Evolutionary conservation across 768 basidiomycete genomes (phyloP), one percentile per base, ranked within the genome.

Genomic region (Pleurotus sapidus): DNA sequence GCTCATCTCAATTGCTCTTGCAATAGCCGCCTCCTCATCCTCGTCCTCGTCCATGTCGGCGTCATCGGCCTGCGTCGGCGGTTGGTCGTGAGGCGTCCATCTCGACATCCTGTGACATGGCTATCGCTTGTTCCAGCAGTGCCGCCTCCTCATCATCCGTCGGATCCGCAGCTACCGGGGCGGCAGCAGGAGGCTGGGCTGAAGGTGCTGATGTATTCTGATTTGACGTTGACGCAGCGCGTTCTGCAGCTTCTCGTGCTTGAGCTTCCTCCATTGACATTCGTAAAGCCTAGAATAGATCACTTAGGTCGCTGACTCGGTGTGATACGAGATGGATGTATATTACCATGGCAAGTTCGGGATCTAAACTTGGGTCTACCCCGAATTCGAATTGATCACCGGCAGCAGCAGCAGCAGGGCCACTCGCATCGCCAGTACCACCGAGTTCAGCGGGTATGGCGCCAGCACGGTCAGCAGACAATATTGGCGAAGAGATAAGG

Each of bases 261-360:
- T 88, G 86, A 50, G 94, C 93, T 68, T 97, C 95, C 74, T 96
- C 92, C 82, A 98, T 86, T 1, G 95, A 98, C 91, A 98, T 93
- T 37, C 95, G 90, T 42, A 99, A 82, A 8, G 95, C 96, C 95
- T 97, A 55, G 8, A 39, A 46, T 34, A 14, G 34, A 30, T 47
- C 18, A 42, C 25, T 4, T 55, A 59, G 25, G 61, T 46, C 3
- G 18, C 43, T 39, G 30, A 42, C 18, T 43, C 15, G 42, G 15
- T 12, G 54, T n/a, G 37, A 37, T 34, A 11, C 46, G 20, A 45
- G n/a, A 43, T 38, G 15, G 15, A 40, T 5, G 50, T 20, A 70
- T 81, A 59, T 34, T 57, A 93, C 95, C 93, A 98, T 94, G 2
- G 97, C 96, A 47, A 99, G 79, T 70, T 98, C 96, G 0, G 96